Conservation (phyloP, 768 basidiomycete species). For the Steccherinum ochraceum region DNA sequence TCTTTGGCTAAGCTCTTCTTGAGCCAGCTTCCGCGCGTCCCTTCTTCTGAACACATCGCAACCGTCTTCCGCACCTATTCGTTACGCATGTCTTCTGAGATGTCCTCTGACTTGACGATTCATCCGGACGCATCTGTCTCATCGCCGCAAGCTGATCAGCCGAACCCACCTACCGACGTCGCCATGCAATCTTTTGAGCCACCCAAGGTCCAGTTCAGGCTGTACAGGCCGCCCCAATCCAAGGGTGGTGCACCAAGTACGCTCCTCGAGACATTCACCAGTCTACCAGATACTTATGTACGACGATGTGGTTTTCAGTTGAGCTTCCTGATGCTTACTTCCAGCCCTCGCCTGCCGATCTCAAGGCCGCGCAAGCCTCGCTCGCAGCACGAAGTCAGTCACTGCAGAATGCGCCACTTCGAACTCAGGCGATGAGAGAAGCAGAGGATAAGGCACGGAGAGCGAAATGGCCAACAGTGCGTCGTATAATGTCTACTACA, state of each 20-base stretch:
- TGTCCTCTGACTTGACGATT: too few relatives aligned
- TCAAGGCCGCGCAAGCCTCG: constrained; percentile 60
- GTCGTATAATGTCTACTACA: constrained; percentile 11
- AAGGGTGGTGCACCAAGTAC: background rate
- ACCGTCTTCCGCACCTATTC: background rate
- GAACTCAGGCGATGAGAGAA: constrained; percentile 57
- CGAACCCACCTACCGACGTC: too few relatives aligned
- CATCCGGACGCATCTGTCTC: too few relatives aligned
- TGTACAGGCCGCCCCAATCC: constrained; percentile 16
- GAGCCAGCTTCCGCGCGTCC: constrained; percentile 5
- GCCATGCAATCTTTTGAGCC: background rate
- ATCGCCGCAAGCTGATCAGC: too few relatives aligned
- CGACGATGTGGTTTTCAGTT: constrained; percentile 26
- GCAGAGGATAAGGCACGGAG: constrained; percentile 51
- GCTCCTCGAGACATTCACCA: background rate
- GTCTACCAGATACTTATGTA: constrained; percentile 5
- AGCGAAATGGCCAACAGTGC: constrained; percentile 70
- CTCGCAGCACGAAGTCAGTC: constrained; percentile 56
- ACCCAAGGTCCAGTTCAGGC: constrained; percentile 8
- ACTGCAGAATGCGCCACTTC: constrained; percentile 65
- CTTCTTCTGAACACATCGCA: background rate
- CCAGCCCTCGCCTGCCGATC: constrained; percentile 61
- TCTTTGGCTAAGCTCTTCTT: constrained; percentile 14
- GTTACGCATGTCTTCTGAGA: constrained; percentile 5
- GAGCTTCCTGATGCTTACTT: constrained; percentile 71